phyloP scores from a whole-genome alignment of 2,329 filamentous ascomycete genomes.

The Xylariaceae sp. region DNA sequence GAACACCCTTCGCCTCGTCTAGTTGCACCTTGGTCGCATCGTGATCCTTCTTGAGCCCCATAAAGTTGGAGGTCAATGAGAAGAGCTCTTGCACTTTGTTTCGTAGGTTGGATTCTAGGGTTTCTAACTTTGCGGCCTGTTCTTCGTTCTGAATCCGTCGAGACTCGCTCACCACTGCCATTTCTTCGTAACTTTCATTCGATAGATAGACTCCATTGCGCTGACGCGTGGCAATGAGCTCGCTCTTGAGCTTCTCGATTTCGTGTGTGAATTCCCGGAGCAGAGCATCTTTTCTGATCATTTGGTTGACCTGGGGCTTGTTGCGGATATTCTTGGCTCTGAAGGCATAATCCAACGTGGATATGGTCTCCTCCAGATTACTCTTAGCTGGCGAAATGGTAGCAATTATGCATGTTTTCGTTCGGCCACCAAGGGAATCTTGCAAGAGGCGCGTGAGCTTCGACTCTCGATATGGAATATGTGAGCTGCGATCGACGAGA shows the following conservation, averaged over 20 bases:
- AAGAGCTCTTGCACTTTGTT: conserved; percentile 95
- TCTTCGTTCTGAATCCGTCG: conserved; percentile 88
- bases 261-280: conserved; percentile 86
- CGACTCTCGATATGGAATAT: conserved; percentile 91
- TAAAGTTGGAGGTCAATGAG: conserved; percentile 79
- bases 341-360: conserved; percentile 95
- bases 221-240: conserved; percentile 87
- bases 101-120: conserved; percentile 81
- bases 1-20: conserved; percentile 73
- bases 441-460: conserved; percentile 92
- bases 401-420: conserved; percentile 98
- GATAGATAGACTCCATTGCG: conserved; percentile 94
- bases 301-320: conserved; percentile 90
- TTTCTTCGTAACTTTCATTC: conserved; percentile 82
- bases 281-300: conserved; percentile 88
- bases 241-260: conserved; percentile 91
- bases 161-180: conserved; percentile 89
- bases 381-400: conserved; percentile 92
- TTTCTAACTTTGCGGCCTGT: conserved; percentile 86
- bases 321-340: conserved; percentile 98
- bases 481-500: conserved; percentile 80
- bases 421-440: conserved; percentile 91
- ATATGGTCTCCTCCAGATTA: conserved; percentile 97
- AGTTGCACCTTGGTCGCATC: conserved; percentile 69
- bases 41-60: conserved; percentile 83